These are phyloP conservation scores for Phialophora macrospora DNA, from an alignment of 2,329 filamentous ascomycete species.

Conservation along the genomic window DNA sequence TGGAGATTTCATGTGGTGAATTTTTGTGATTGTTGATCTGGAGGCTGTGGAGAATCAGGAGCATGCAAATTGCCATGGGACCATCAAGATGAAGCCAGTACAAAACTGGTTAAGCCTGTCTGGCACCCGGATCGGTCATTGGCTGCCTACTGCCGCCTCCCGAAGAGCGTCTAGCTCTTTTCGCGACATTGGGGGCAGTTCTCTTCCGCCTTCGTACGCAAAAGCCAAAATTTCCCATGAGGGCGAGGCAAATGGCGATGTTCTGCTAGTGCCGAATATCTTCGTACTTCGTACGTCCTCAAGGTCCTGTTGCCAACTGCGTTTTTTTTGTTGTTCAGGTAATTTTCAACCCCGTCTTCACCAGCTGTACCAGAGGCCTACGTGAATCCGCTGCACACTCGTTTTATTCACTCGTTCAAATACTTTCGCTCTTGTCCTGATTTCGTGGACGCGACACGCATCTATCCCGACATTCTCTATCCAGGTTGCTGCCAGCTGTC, in stretches of 20 bases:
- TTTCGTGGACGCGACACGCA: background rate
- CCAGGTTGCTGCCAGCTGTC: background rate
- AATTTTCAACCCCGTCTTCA: background rate
- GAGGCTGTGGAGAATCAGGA: slow-evolving; percentile 6
- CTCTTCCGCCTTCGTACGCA: background rate
- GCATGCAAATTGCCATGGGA: slow-evolving; percentile 15
- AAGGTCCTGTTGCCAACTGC: background rate
- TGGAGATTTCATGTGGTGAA: background rate
- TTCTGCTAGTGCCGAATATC: background rate
- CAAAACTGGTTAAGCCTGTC: slow-evolving; percentile 13
- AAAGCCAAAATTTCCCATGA: background rate
- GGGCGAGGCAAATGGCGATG: background rate
- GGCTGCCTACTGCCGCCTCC: slow-evolving; percentile 6
- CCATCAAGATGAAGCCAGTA: background rate
- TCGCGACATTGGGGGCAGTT: slow-evolving; percentile 14
- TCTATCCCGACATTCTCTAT: background rate
- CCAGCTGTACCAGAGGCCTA: slow-evolving; percentile 4
- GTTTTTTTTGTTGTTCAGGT: background rate
- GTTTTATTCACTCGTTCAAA: slow-evolving; percentile 4
- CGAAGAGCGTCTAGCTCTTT: background rate
- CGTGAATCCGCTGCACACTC: slow-evolving; percentile 9
- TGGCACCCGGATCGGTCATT: slow-evolving; percentile 8
- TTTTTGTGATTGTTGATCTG: background rate
- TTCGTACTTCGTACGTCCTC: background rate
- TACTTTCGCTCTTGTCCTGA: background rate